A percentile compares a stretch with the other conserved stretches of the same genome.
Conservation (phyloP, 805 yeast species). For the Kregervanrija fluxuum region DNA sequence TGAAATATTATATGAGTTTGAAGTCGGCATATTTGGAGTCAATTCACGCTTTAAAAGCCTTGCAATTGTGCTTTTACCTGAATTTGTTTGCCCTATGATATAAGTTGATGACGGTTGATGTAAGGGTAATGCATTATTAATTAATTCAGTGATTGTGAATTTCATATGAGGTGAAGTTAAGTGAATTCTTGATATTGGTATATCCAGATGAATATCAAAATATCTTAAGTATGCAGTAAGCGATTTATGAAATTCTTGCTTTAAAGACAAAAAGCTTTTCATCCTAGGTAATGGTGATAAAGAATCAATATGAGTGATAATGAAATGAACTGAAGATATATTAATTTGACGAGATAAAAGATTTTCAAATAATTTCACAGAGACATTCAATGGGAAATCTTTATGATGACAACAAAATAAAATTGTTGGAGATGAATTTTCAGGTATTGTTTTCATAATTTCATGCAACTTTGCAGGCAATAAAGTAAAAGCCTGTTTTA, state of each 20-base stretch:
- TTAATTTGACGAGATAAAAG: background rate
- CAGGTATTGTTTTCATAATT: constrained; percentile 6
- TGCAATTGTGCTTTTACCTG: constrained; percentile 23
- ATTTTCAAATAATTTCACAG: constrained; percentile 9
- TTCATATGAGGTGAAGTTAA: no score
- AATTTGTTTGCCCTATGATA: constrained; percentile 24
- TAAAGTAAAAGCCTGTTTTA: constrained; percentile 4
- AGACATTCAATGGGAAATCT: constrained; percentile 17
- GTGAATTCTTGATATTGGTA: no score
- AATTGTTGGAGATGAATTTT: constrained; percentile 2
- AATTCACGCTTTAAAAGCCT: background rate
- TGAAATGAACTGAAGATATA: background rate
- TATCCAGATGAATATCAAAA: background rate
- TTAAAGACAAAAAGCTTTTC: no score
- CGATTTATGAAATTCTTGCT: background rate
- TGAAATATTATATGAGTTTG: constrained; percentile 5
- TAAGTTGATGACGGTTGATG: constrained; percentile 7
- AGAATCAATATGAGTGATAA: background rate
- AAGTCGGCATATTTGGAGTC: background rate
- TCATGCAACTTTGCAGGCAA: constrained; percentile 7
- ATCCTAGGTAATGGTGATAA: no score
- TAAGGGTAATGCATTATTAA: constrained; percentile 3
- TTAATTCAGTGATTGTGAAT: constrained; percentile 1
- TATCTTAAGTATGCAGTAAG: background rate
- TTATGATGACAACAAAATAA: constrained; percentile 15